Evolutionary conservation across 1,284 basidiomycete species (phyloP).

Genomic region (Agroathelia rolfsii): DNA sequence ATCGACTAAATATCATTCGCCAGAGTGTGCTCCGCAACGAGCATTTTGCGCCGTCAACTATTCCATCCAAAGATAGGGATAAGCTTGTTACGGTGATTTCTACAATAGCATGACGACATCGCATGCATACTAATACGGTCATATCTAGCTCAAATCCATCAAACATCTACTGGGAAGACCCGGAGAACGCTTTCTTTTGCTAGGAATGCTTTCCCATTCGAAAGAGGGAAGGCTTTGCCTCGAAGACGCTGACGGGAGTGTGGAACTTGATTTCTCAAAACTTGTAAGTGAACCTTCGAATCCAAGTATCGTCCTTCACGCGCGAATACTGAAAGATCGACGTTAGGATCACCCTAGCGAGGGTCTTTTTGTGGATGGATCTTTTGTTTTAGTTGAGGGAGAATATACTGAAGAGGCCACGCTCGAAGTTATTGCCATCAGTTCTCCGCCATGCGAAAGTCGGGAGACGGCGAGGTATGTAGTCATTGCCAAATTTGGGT

Average conservation of each 20-base stretch:
- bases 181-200: slow-evolving; percentile 84
- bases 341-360: slow-evolving; percentile 88
- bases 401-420: slow-evolving; percentile 91
- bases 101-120: slow-evolving; percentile 4
- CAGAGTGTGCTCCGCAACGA: slow-evolving; percentile 90
- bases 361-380: slow-evolving; percentile 94
- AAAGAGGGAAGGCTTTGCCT: slow-evolving; percentile 87
- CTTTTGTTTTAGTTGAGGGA: slow-evolving; percentile 90
- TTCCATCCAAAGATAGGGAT: slow-evolving; percentile 78
- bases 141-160: slow-evolving; percentile 77
- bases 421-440: slow-evolving; percentile 86
- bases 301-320: slow-evolving; percentile 3
- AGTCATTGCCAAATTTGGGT: neutral
- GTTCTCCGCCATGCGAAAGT: slow-evolving; percentile 93
- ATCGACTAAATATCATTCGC: slow-evolving; percentile 79
- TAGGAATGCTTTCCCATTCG: slow-evolving; percentile 87
- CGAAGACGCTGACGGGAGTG: slow-evolving; percentile 89
- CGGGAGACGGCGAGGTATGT: slow-evolving; percentile 70
- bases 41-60: slow-evolving; percentile 89
- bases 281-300: slow-evolving; percentile 44
- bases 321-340: slow-evolving; percentile 8
- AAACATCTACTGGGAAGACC: slow-evolving; percentile 92
- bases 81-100: slow-evolving; percentile 71
- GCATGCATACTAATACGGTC: slow-evolving; percentile 7
- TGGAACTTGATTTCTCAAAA: slow-evolving; percentile 83